These are phyloP conservation scores for Biscutella laevigata DNA, from an alignment of 441 rosid species.

Conservation along the genomic window DNA sequence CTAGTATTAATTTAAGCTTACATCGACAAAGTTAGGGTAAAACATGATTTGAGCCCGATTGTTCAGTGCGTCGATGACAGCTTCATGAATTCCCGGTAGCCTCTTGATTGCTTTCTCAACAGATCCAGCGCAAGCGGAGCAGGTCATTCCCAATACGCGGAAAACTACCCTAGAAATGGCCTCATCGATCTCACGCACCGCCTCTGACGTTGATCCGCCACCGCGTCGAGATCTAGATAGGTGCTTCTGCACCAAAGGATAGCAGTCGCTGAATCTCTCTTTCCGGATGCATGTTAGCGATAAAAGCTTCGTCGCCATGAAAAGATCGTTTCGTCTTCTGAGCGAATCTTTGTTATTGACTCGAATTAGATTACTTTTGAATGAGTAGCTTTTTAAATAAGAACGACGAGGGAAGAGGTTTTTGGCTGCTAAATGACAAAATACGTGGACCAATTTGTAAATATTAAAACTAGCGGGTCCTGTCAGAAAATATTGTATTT, in stretches of 20 bases:
- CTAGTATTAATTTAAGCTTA: too few species aligned
- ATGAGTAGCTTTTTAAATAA: slow-evolving; percentile 18
- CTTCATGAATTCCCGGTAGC: slow-evolving; percentile 61
- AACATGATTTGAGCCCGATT: slow-evolving; percentile 51
- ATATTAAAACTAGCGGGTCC: slow-evolving; percentile 10
- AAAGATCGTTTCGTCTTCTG: background rate
- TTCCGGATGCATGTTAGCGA: slow-evolving; percentile 53
- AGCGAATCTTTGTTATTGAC: background rate
- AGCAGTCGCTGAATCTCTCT: slow-evolving; percentile 37
- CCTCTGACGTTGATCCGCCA: slow-evolving; percentile 29
- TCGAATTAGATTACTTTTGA: slow-evolving; percentile 14
- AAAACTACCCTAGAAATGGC: slow-evolving; percentile 40
- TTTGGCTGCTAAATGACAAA: background rate
- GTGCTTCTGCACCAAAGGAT: slow-evolving; percentile 59
- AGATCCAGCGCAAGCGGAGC: slow-evolving; percentile 79
- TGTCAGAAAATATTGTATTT: background rate
- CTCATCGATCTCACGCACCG: slow-evolving; percentile 23
- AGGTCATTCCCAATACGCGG: slow-evolving; percentile 57
- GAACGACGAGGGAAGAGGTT: slow-evolving; percentile 15
- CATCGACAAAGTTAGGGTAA: slow-evolving; percentile 45
- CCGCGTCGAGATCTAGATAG: slow-evolving; percentile 24
- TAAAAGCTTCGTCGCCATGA: slow-evolving; percentile 69
- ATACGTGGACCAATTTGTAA: background rate
- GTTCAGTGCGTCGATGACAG: slow-evolving; percentile 60
- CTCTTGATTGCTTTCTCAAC: slow-evolving; percentile 72